A percentile compares a stretch with the other conserved stretches of the same genome.
These are phyloP conservation scores for Mortierella sp. DNA, from an alignment of 371 early-diverging fungal genomes.

Conservation along the genomic window DNA sequence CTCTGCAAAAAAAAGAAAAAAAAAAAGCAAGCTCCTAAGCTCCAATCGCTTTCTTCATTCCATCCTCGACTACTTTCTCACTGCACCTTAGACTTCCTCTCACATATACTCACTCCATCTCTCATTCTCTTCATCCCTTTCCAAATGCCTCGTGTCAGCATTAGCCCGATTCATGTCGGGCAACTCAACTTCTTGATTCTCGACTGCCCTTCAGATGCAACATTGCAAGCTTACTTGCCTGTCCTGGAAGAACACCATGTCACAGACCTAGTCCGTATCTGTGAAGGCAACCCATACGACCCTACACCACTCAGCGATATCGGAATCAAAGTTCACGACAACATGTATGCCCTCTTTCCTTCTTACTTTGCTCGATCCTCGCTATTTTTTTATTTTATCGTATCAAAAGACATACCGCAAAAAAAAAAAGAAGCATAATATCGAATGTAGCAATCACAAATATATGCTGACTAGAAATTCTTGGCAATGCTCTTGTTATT, in stretches of 20 bases:
- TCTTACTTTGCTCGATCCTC: background rate
- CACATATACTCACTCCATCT: background rate
- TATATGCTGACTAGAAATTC: too few relatives aligned
- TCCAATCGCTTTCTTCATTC: background rate
- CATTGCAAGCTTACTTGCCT: conserved; percentile 61
- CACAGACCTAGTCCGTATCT: conserved; percentile 68
- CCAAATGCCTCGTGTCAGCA: conserved; percentile 47
- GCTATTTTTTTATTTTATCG: background rate
- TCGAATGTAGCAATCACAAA: too few relatives aligned
- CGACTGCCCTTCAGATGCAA: conserved; percentile 71
- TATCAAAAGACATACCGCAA: background rate
- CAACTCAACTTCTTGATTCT: conserved; percentile 66
- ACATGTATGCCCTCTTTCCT: conserved; percentile 45
- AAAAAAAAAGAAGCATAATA: background rate
- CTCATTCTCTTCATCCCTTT: background rate
- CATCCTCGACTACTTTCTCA: background rate
- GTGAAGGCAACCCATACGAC: conserved; percentile 69
- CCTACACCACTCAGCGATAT: conserved; percentile 57
- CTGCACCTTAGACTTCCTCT: background rate
- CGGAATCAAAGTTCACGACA: conserved; percentile 68
- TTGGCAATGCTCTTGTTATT: background rate
- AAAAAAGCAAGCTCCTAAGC: background rate
- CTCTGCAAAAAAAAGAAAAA: background rate
- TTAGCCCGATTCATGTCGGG: conserved; percentile 52
- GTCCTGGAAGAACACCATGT: conserved; percentile 64